These are phyloP conservation scores for Saksenaea vasiformis DNA, from an alignment of 371 early-diverging fungal species.

Conservation along the genomic window DNA sequence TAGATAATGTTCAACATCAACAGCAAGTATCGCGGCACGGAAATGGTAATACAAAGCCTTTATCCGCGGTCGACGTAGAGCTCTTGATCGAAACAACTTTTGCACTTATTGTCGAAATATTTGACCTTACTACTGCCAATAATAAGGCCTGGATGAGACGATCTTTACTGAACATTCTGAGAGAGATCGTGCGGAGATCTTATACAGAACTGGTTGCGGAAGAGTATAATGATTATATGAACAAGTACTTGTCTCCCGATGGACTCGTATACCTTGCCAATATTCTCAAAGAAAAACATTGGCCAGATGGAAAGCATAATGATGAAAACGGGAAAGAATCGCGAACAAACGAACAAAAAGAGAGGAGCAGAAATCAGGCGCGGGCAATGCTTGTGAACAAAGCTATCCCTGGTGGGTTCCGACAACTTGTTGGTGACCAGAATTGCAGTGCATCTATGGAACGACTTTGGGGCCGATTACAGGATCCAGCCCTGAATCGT, in stretches of 20 bases:
- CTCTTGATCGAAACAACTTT: conserved; percentile 52
- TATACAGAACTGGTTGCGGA: conserved; percentile 46
- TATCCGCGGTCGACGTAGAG: conserved; percentile 45
- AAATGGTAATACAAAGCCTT: conserved; percentile 7
- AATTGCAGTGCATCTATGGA: conserved; percentile 50
- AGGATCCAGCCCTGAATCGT: conserved; percentile 41
- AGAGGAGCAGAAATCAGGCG: conserved; percentile 29
- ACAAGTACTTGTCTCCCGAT: conserved; percentile 36
- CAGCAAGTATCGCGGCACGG: background rate
- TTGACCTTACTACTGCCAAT: conserved; percentile 46
- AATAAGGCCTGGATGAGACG: conserved; percentile 52
- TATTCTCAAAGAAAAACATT: conserved; percentile 29
- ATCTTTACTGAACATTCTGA: conserved; percentile 38
- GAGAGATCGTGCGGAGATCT: conserved; percentile 50
- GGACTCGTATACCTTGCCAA: conserved; percentile 32
- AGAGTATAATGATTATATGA: conserved; percentile 39
- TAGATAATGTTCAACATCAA: background rate
- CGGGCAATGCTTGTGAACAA: conserved; percentile 30
- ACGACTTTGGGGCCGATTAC: conserved; percentile 45
- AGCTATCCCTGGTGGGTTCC: conserved; percentile 40
- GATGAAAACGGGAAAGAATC: background rate
- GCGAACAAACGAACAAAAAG: conserved; percentile 36
- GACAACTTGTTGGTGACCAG: conserved; percentile 52
- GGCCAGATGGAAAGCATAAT: conserved; percentile 38
- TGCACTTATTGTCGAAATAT: conserved; percentile 47